A percentile compares a stretch with the other conserved stretches of the same genome.
Evolutionary conservation across 139 green algal genomes (phyloP).

Genomic region (Coccomyxa sp.): DNA sequence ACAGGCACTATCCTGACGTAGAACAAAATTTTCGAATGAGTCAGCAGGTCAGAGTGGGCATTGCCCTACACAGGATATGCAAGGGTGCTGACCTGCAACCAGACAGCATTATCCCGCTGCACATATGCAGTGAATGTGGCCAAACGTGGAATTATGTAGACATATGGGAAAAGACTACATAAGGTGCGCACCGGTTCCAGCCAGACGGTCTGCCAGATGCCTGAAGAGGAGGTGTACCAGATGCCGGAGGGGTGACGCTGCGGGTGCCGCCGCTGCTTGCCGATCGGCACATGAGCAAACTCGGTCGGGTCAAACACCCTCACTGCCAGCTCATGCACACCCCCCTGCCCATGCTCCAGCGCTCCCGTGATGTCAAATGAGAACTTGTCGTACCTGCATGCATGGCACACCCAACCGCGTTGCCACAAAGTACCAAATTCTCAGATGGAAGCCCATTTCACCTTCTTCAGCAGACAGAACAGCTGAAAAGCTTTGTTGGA

Average conservation of each 20-base stretch:
- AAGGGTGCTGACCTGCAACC: too few species aligned
- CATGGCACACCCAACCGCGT: neutral
- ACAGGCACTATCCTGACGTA: too few species aligned
- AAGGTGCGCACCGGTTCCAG: slow-evolving; percentile 13
- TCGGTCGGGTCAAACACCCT: slow-evolving; percentile 20
- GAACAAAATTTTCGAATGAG: too few species aligned
- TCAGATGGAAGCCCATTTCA: too few species aligned
- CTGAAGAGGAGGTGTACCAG: slow-evolving; percentile 14
- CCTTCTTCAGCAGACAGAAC: too few species aligned
- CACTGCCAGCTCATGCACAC: slow-evolving; percentile 11
- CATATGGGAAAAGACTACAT: neutral
- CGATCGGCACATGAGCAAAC: slow-evolving; percentile 5
- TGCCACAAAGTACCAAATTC: neutral
- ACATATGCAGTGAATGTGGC: too few species aligned
- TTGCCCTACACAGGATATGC: too few species aligned
- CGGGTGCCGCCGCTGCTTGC: slow-evolving; percentile 23
- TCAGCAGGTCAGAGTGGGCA: too few species aligned
- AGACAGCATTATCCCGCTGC: too few species aligned
- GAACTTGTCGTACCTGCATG: slow-evolving; percentile 23
- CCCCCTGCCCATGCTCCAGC: neutral
- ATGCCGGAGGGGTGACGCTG: slow-evolving; percentile 15
- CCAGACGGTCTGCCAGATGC: slow-evolving; percentile 31
- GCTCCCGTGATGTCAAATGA: slow-evolving; percentile 24
- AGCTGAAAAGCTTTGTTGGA: neutral
- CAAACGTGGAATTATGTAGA: too few species aligned